A percentile compares a stretch with the other conserved stretches of the same genome.
phyloP scores from a whole-genome alignment of 768 basidiomycete species.

The Rhizopogon vinicolor region DNA sequence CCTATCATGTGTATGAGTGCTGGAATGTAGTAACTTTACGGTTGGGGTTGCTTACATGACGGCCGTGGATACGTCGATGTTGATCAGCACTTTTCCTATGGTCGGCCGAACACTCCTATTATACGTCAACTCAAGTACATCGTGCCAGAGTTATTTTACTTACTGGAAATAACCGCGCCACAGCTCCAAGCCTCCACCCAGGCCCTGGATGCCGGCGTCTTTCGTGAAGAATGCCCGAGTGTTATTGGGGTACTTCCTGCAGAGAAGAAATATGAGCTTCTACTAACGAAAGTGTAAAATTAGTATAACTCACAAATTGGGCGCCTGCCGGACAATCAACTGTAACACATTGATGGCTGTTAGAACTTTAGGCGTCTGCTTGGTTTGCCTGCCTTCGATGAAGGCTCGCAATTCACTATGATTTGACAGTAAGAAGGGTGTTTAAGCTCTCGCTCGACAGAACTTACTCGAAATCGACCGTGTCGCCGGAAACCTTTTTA shows the following conservation, averaged over 20 bases:
- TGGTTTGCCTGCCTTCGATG: slow-evolving; percentile 17
- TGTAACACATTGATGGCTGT: slow-evolving; percentile 45
- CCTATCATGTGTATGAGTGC: slow-evolving; percentile 8
- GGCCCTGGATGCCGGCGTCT: slow-evolving; percentile 19
- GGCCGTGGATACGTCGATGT: slow-evolving; percentile 43
- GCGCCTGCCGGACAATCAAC: slow-evolving; percentile 42
- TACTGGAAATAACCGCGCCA: slow-evolving; percentile 51
- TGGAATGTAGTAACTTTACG: not conserved
- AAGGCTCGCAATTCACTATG: slow-evolving; percentile 21
- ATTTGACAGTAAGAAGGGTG: not conserved
- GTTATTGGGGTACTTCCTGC: slow-evolving; percentile 43
- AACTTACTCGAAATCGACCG: slow-evolving; percentile 33
- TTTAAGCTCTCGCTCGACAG: not conserved
- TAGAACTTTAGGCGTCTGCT: slow-evolving; percentile 22
- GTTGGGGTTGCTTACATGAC: slow-evolving; percentile 31
- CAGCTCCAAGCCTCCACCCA: slow-evolving; percentile 35
- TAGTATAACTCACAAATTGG: slow-evolving; percentile 34
- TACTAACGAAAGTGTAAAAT: not conserved
- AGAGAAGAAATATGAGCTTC: not conserved
- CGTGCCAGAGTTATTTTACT: slow-evolving; percentile 7
- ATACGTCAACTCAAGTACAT: not conserved
- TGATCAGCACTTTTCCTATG: slow-evolving; percentile 34
- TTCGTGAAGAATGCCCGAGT: slow-evolving; percentile 40
- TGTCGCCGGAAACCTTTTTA: slow-evolving; percentile 33
- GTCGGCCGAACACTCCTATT: slow-evolving; percentile 44